These are phyloP conservation scores for Irineochytrium annulatum DNA, from an alignment of 192 early-diverging fungal species.

Conservation along the genomic window DNA sequence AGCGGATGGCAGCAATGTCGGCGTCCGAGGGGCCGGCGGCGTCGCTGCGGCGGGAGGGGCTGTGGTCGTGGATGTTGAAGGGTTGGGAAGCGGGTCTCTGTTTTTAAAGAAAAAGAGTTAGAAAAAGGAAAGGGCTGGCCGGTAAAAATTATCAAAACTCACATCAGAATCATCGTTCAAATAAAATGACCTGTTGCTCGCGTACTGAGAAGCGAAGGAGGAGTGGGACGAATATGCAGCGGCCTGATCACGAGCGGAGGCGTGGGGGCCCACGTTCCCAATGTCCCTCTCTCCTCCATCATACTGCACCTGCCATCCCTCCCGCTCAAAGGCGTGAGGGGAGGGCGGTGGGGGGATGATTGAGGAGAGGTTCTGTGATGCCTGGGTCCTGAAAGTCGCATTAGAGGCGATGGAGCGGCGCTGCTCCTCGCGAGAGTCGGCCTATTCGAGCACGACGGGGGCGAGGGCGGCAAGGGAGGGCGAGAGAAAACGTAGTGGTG, in stretches of 20 bases:
- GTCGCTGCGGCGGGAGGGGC: too few species aligned
- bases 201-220: not conserved
- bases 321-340: constrained; percentile 1
- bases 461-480: too few species aligned
- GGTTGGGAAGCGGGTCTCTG: not conserved
- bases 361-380: constrained; percentile 4
- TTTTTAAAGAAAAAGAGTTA: too few species aligned
- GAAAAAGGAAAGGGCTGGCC: not conserved
- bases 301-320: constrained; percentile 3
- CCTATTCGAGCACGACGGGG: too few species aligned
- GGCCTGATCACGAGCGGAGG: not conserved
- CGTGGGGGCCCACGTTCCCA: too few species aligned
- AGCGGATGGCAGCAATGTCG: not conserved
- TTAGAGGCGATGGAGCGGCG: not conserved
- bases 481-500: too few species aligned
- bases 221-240: constrained; percentile 2
- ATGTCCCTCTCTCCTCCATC: too few species aligned
- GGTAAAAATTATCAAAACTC: too few species aligned
- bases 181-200: too few species aligned
- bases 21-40: too few species aligned
- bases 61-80: not conserved
- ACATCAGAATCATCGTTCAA: too few species aligned
- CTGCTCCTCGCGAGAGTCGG: too few species aligned
- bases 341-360: constrained; percentile 3
- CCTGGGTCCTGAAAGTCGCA: constrained; percentile 1